Conservation (phyloP, 2,329 filamentous ascomycete species). For the Aplosporella prunicola region DNA sequence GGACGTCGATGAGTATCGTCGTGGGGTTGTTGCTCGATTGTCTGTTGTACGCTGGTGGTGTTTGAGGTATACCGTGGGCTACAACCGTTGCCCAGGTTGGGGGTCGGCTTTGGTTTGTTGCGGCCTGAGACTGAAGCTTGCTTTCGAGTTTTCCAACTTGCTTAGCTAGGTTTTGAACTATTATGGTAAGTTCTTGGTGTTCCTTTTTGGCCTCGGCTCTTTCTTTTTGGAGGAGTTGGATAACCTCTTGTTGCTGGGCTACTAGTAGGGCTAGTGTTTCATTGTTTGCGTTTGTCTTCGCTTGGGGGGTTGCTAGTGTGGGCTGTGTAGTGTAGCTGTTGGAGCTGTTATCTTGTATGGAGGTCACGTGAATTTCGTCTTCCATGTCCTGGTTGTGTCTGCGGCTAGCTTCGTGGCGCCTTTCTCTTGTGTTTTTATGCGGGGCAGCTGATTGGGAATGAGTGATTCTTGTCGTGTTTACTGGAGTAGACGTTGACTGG, state of each 20-base stretch:
- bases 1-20: neutral
- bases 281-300: neutral
- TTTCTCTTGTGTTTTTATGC: neutral
- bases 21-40: neutral
- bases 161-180: no score
- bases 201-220: neutral
- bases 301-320: neutral
- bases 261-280: neutral
- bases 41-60: neutral
- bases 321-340: neutral
- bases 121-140: neutral
- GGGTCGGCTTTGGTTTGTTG: neutral
- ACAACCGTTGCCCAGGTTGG: neutral
- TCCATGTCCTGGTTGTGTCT: neutral
- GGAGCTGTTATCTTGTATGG: neutral
- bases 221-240: slow-evolving; percentile 1
- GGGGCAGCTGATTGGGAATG: neutral
- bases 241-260: neutral
- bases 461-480: neutral
- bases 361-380: neutral
- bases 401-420: neutral
- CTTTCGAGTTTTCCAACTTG: slow-evolving; percentile 1
- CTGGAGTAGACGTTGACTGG: neutral
- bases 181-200: neutral
- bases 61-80: neutral